Conservation (phyloP, 768 basidiomycete species). For the Trametes punicea region DNA sequence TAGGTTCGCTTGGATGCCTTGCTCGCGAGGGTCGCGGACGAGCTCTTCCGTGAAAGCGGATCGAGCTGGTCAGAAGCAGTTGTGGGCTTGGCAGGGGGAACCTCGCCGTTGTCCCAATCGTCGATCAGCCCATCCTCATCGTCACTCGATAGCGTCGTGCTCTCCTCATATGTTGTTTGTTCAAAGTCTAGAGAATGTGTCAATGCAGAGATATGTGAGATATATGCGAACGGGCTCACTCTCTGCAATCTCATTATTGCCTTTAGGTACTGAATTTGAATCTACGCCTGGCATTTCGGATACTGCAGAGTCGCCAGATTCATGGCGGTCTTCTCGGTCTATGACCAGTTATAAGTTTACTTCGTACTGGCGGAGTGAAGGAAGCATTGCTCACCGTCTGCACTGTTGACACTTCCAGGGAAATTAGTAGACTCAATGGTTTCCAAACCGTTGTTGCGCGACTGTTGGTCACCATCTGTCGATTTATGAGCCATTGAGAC, state of each 20-base stretch:
- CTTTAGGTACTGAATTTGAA: not conserved
- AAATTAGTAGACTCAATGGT: not conserved
- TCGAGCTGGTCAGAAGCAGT: not conserved
- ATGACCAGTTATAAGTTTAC: too few species aligned
- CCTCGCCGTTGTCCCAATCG: constrained; percentile 9
- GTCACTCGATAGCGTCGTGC: not conserved
- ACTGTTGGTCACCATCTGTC: not conserved
- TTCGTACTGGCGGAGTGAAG: not conserved
- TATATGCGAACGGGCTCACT: not conserved
- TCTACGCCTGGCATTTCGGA: not conserved
- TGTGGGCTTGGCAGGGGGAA: not conserved
- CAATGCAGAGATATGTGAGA: not conserved
- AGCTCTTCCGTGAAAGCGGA: constrained; percentile 16
- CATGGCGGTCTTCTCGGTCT: not conserved
- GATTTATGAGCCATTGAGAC: not conserved
- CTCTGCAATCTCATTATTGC: not conserved
- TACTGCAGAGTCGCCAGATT: not conserved
- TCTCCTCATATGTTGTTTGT: not conserved
- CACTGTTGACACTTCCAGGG: not conserved
- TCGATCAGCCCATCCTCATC: constrained; percentile 9
- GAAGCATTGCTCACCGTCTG: not conserved
- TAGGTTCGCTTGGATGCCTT: constrained; percentile 20
- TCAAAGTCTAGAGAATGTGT: not conserved
- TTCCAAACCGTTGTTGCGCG: not conserved
- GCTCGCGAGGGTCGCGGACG: constrained; percentile 13